A percentile compares a stretch with the other conserved stretches of the same genome.
phyloP scores from a whole-genome alignment of 768 basidiomycete genomes.

The Amanita rimosa region DNA sequence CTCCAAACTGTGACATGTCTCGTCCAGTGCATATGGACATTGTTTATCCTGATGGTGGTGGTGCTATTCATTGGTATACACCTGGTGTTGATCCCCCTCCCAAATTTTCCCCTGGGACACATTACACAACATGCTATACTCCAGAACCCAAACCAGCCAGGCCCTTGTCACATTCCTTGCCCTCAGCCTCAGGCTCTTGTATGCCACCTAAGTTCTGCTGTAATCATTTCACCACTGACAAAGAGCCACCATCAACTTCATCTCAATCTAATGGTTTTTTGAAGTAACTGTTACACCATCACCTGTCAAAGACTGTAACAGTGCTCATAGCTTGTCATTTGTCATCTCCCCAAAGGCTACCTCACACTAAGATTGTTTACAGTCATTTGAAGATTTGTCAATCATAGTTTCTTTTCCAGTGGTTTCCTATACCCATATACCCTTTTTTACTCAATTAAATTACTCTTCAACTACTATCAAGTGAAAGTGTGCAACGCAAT shows the following conservation, averaged over 20 bases:
- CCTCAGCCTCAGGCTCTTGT: neutral
- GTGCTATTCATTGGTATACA: constrained; percentile 4
- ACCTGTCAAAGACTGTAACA: neutral
- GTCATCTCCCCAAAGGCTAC: neutral
- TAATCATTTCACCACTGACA: neutral
- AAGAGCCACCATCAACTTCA: neutral
- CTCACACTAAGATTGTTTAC: neutral
- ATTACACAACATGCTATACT: neutral
- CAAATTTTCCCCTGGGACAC: constrained; percentile 5
- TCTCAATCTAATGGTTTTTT: neutral
- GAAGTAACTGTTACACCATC: neutral
- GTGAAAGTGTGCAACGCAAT: constrained; percentile 22
- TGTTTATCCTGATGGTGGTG: constrained; percentile 7
- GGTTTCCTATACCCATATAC: neutral
- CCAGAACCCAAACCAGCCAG: neutral
- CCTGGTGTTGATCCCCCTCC: constrained; percentile 6
- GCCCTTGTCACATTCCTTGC: neutral
- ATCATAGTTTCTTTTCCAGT: no score
- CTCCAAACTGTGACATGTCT: constrained; percentile 1
- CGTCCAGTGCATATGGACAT: constrained; percentile 7
- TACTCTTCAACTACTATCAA: constrained; percentile 13
- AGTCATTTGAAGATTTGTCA: no score
- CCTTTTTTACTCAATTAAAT: constrained; percentile 1
- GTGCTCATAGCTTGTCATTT: neutral
- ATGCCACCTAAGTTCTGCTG: neutral